Conservation (phyloP, 1,139 yeast genomes). For the Candida anutae region DNA sequence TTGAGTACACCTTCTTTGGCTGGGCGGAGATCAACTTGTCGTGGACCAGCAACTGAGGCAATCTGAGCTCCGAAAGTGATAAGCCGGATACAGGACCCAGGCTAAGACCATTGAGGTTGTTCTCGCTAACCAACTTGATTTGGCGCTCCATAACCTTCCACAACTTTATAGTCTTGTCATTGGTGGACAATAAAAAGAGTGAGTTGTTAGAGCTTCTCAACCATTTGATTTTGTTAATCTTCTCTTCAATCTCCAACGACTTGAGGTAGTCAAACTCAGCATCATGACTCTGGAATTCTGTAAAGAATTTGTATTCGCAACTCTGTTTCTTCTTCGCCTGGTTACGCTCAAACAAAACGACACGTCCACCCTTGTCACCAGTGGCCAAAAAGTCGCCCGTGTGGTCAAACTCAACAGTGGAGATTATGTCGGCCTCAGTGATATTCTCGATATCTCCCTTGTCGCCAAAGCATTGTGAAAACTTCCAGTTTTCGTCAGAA, state of each 20-base stretch:
- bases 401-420: constrained; percentile 94
- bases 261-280: constrained; percentile 97
- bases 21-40: constrained; percentile 94
- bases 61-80: constrained; percentile 39
- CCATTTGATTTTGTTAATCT: constrained; percentile 97
- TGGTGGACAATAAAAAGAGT: constrained; percentile 82
- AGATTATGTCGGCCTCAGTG: constrained; percentile 95
- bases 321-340: constrained; percentile 55
- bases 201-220: constrained; percentile 81
- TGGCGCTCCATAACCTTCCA: constrained; percentile 95
- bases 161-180: constrained; percentile 93
- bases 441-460: constrained; percentile 94
- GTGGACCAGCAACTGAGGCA: constrained; percentile 85
- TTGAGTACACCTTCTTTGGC: constrained; percentile 85
- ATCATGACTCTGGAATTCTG: constrained; percentile 97
- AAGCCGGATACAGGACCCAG: constrained; percentile 9
- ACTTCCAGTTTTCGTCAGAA: constrained; percentile 46
- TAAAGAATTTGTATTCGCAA: constrained; percentile 91
- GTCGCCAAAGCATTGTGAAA: constrained; percentile 94
- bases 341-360: constrained; percentile 89
- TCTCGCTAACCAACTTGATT: constrained; percentile 86
- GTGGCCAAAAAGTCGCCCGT: constrained; percentile 95
- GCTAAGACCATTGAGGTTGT: constrained; percentile 43
- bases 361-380: constrained; percentile 98
- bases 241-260: constrained; percentile 94